Evolutionary conservation across 305 asterid genomes (phyloP), one percentile per base, ranked within the genome.

Genomic region (Solanum hybrid): DNA sequence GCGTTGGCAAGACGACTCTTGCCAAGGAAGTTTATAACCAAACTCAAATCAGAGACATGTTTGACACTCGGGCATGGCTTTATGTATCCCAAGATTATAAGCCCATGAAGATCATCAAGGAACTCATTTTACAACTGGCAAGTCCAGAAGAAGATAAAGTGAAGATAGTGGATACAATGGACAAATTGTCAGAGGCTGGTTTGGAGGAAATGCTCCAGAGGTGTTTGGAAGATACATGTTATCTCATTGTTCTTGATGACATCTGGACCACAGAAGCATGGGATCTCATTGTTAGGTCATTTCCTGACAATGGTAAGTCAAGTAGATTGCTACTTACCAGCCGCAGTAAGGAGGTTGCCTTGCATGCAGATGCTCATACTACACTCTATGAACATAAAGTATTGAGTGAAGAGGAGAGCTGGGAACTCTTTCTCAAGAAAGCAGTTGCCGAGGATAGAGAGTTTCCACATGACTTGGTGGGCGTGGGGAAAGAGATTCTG

Each of bases 1-100:
- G 93, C 11, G 71, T 90, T 4, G 93, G 94, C 24, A 91, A 93
- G 86, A 89, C 92, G 1, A 90, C 94, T 1, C 91, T 93, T 2
- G 93, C 93, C 5, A 90, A 81, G 34, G 85, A 51, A 42, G 35
- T 91, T 7, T 93, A 91, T 85, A 90, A 90, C 76, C 91, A 75
- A 34, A 6, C 64, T 2, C 90, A 64, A 26, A 88, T 92, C 17
- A 88, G 27, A 42, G 31, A 6, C 3, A 29, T n/a, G 6, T 93
- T 91, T 80, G 86, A 88, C 4, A 2, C 5, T 26, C 40, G 40
- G 10, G 73, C 87, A 82, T 82, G 73, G 87, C 20, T 82, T 82
- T 46, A 82, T 82, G 87, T 51, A 3, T 84, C 87, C 26, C 75
- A 84, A 84, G 42, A 84, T 51, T 20, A 51, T 84, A 84, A 84